Evolutionary conservation across 805 yeast species (phyloP), one percentile per base, ranked within the genome.

Genomic region (Debaryomyces tyrocola): DNA sequence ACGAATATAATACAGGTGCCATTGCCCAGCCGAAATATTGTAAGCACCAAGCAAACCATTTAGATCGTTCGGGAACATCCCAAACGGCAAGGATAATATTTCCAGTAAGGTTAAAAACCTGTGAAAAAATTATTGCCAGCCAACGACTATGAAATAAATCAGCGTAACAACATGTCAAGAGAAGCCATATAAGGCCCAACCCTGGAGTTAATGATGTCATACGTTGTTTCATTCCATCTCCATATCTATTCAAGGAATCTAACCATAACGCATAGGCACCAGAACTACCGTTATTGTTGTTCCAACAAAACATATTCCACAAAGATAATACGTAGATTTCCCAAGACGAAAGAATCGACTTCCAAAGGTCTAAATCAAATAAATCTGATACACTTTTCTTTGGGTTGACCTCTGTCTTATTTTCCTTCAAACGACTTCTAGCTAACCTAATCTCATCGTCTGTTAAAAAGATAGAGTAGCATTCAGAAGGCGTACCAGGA

Each of bases 401-500:
- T 6, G 54, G 51, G n/a, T 44, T 37, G 15, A 45, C 29, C 3
- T 44, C 40, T 20, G 56, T 50, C 33, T 52, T 52, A 39, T 52
- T 54, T 7, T 35, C 20, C 37, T 45, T 55, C 24, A 47, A 47
- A 33, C 57, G 40, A 14, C 31, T 11, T 44, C 64, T 53, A 10
- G 60, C 57, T 28, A 61, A 41, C 36, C 64, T 51, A 28, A 61
- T 61, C 27, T 61, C 66, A 28, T 61, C 64, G 43, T 61, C 66
- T 14, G 57, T 46, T 43, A 61, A 56, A 44, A 58, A 61, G 15
- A 57, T 51, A 14, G 59, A 54, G 54, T 61, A 61, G 31, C 63
- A 61, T 33, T 55, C 58, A 37, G 71, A 61, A 5, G 87, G 87
- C 12, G 85, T 82, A 37, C 87, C 88, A 8, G 87, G 87, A 50